Base-by-base conservation (phyloP, 2,329 filamentous ascomycete genomes). In the Aspergillus transmontanensis region DNA sequence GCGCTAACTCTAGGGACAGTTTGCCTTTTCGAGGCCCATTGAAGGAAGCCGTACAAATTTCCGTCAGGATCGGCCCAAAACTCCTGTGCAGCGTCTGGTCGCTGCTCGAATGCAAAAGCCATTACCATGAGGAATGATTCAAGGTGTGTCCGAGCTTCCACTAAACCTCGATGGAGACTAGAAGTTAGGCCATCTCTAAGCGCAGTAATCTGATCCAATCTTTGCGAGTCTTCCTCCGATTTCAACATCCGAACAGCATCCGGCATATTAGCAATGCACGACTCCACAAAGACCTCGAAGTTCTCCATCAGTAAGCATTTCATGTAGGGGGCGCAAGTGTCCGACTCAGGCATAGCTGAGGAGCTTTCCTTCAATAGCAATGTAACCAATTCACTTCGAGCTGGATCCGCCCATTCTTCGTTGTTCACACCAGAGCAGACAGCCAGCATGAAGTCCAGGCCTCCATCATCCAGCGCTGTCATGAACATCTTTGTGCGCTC, bases 1-100 rank as follows among this genome's bases (percentile, higher is more conserved):
- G 94, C 94, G 65, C 93, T 95, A 63, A 96, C 94, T 28, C 97
- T 86, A n/a, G 95, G 95, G 0, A 96, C 97, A 0, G 96, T 97
- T 64, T 96, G 93, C 71, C 95, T 86, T 69, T 93, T 90, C 4
- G 95, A 97, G n/a, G 94, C 92, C 95, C 95, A 99, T 67, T 96
- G 92, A 75, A 99, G 85, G 75, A 99, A 99, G 0, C 95, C 95
- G 66, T 94, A 92, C 36, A 99, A 82, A 69, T 97, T 97, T 73
- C 93, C 93, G 71, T 99, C 95, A 2, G 91, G 89, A 73, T 97
- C 94, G 36, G 87, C 86, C 95, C 95, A 99, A 70, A 98, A 98
- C 53, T 89, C 90, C 72, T 92, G 88, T 11, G 94, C 92, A 30
- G 93, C 90, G 58, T 97, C 92, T 19, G 91, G 87, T 41, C 93